phyloP scores from a whole-genome alignment of 1,284 basidiomycete species.

The Ganoderma resinaceum region DNA sequence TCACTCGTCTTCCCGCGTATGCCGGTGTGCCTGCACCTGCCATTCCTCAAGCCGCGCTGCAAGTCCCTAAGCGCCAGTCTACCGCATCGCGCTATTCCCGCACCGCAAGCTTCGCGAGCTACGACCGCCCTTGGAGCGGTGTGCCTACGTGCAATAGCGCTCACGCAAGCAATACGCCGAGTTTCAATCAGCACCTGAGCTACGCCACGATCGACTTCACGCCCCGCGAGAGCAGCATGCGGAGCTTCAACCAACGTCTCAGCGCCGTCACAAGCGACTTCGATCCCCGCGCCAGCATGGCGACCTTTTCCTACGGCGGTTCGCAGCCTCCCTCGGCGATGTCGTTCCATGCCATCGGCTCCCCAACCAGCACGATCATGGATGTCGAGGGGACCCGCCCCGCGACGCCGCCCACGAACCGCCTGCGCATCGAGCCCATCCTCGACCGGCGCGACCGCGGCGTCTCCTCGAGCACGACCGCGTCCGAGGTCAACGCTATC shows the following conservation, averaged over 20 bases:
- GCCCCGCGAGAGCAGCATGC: background rate
- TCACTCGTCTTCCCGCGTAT: constrained; percentile 24
- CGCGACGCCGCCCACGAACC: background rate
- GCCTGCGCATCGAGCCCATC: background rate
- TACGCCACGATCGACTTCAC: background rate
- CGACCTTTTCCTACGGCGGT: constrained; percentile 3
- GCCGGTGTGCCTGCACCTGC: background rate
- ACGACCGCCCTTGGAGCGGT: constrained; percentile 15
- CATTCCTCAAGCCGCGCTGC: background rate
- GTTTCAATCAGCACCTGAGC: background rate
- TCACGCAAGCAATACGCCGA: background rate
- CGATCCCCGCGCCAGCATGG: background rate
- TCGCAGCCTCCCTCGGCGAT: constrained; percentile 1
- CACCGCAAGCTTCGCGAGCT: constrained; percentile 13
- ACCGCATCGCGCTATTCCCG: constrained; percentile 8
- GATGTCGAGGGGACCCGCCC: constrained; percentile 15
- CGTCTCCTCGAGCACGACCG: constrained; percentile 26
- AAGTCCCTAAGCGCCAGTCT: constrained; percentile 14
- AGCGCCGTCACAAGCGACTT: background rate
- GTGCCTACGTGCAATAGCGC: background rate
- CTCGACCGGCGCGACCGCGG: constrained; percentile 23
- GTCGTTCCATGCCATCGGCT: constrained; percentile 11
- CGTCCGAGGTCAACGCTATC: constrained; percentile 55
- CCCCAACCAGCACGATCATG: constrained; percentile 9
- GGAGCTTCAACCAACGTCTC: background rate